These are phyloP conservation scores for Lachancea mirantina DNA, from an alignment of 805 yeast species.

Conservation along the genomic window DNA sequence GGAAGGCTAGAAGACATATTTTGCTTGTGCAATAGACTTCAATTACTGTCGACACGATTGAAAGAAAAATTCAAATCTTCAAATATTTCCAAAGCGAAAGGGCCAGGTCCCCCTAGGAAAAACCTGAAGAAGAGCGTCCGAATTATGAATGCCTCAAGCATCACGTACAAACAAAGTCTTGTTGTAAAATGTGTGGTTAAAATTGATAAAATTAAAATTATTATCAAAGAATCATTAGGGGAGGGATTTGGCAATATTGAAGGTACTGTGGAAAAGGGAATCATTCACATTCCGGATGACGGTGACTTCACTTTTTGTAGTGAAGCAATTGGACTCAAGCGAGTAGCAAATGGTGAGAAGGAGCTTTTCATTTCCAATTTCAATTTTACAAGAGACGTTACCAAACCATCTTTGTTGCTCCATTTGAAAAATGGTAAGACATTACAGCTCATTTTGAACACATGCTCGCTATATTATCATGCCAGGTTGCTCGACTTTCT, in stretches of 20 bases:
- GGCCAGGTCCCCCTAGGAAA: too few relatives aligned
- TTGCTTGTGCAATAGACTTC: too few relatives aligned
- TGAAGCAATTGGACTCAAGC: constrained; percentile 9
- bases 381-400: constrained; percentile 31
- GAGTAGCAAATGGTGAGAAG: constrained; percentile 3
- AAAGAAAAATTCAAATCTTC: too few relatives aligned
- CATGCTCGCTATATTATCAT: constrained; percentile 50
- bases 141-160: constrained; percentile 21
- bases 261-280: constrained; percentile 7
- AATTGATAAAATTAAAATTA: constrained; percentile 11
- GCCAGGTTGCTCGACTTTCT: constrained; percentile 46
- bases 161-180: constrained; percentile 16
- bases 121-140: constrained; percentile 24
- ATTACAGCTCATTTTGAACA: too few relatives aligned
- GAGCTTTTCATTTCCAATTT: constrained; percentile 32
- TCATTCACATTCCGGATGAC: constrained; percentile 13
- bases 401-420: constrained; percentile 37
- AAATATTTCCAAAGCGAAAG: too few relatives aligned
- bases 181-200: constrained; percentile 14
- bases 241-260: constrained; percentile 17
- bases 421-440: constrained; percentile 32
- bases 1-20: too few relatives aligned
- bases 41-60: too few relatives aligned
- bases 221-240: constrained; percentile 10
- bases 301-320: constrained; percentile 15